Percentiles rank a stretch among this genome's conserved stretches.
phyloP scores from a whole-genome alignment of 2,329 filamentous ascomycete species.

The Pezizomycotina sp. region DNA sequence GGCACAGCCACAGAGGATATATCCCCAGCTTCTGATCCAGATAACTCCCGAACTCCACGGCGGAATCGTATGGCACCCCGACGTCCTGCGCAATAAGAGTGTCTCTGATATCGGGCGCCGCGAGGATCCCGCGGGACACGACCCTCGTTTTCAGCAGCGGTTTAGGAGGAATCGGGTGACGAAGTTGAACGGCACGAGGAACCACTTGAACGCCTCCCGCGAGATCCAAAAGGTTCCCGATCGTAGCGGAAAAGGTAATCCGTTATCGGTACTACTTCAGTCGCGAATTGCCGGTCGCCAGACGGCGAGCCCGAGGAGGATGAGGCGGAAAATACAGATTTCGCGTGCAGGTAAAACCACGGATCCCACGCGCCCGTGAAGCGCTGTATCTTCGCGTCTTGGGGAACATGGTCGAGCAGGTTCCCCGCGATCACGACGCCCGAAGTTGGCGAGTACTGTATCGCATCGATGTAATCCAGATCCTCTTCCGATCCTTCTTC shows the following conservation, averaged over 20 bases:
- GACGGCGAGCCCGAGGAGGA: neutral
- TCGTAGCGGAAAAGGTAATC: slow-evolving; percentile 60
- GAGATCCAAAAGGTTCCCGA: slow-evolving; percentile 54
- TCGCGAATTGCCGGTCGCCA: slow-evolving; percentile 23
- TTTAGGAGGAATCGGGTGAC: slow-evolving; percentile 46
- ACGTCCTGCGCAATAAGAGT: slow-evolving; percentile 20
- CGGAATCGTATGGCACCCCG: slow-evolving; percentile 11
- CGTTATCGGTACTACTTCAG: slow-evolving; percentile 43
- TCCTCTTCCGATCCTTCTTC: slow-evolving; percentile 31
- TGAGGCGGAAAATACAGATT: slow-evolving; percentile 25
- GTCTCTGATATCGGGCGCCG: slow-evolving; percentile 43
- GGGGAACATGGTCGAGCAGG: slow-evolving; percentile 36
- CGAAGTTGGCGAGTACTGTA: slow-evolving; percentile 41
- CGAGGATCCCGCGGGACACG: slow-evolving; percentile 49
- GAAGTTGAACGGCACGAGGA: slow-evolving; percentile 47
- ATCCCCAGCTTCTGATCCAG: slow-evolving; percentile 34
- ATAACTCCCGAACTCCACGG: slow-evolving; percentile 27
- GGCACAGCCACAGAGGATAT: slow-evolving; percentile 43
- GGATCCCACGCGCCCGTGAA: slow-evolving; percentile 47
- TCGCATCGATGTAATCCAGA: slow-evolving; percentile 56
- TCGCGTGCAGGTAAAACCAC: slow-evolving; percentile 58
- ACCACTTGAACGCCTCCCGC: slow-evolving; percentile 46
- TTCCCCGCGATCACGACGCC: slow-evolving; percentile 46
- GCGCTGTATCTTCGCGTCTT: slow-evolving; percentile 27
- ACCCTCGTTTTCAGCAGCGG: slow-evolving; percentile 46